Percentiles rank a stretch among this genome's conserved stretches.
phyloP scores from a whole-genome alignment of 1,284 basidiomycete genomes.

The Tilletia walkeri region DNA sequence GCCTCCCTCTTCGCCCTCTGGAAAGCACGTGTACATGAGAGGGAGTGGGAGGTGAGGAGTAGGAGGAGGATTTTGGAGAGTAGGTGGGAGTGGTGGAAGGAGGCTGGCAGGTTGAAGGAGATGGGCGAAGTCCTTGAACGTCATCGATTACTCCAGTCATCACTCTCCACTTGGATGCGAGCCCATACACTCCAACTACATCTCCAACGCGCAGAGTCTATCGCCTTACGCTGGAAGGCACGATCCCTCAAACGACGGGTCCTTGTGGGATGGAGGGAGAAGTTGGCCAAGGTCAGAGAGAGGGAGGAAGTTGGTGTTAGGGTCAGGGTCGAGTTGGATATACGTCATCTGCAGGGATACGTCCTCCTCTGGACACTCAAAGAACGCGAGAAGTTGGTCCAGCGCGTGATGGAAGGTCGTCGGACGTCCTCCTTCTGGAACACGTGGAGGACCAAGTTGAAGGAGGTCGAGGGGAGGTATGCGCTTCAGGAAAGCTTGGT shows the following conservation, averaged over 20 bases:
- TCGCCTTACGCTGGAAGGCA: not conserved
- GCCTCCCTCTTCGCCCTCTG: not conserved
- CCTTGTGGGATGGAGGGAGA: not conserved
- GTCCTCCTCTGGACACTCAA: not conserved
- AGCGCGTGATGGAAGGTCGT: not conserved
- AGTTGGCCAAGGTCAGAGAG: not conserved
- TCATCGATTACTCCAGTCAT: constrained; percentile 6
- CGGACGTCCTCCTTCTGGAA: not conserved
- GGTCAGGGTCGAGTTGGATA: not conserved
- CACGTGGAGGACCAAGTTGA: not conserved
- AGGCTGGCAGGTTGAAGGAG: not conserved
- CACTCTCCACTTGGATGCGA: constrained; percentile 3
- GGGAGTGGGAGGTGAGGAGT: constrained; percentile 6
- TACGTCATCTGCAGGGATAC: not conserved
- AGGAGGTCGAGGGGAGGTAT: not conserved
- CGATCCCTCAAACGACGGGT: constrained; percentile 1
- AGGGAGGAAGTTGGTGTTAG: not conserved
- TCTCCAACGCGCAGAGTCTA: not conserved
- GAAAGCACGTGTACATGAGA: not conserved
- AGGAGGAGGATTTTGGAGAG: not conserved
- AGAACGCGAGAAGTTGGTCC: not conserved
- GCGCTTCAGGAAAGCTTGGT: not conserved
- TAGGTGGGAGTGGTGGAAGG: not conserved
- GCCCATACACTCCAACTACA: not conserved
- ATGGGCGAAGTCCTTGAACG: constrained; percentile 8